Percentiles rank a stretch among this genome's conserved stretches.
phyloP scores from a whole-genome alignment of 2,329 filamentous ascomycete species.

The Metarhizium sp. region DNA sequence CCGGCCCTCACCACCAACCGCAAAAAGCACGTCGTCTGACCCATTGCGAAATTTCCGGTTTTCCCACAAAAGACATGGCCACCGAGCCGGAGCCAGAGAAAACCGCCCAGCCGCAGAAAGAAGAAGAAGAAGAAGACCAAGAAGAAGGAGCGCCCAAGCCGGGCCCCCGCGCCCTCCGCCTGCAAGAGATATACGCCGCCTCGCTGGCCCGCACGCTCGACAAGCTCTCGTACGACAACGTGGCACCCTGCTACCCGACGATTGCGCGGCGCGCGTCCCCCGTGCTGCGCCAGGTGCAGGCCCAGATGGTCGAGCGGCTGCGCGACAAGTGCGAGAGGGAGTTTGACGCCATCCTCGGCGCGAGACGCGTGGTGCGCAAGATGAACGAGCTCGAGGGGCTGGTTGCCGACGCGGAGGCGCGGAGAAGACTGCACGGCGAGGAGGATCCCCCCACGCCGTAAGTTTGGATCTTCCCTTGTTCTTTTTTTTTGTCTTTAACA shows the following conservation, averaged over 20 bases:
- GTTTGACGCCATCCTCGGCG: constrained; percentile 44
- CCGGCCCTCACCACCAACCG: no score
- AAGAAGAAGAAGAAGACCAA: background rate
- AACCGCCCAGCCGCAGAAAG: background rate
- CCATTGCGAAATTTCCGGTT: no score
- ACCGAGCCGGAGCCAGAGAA: no score
- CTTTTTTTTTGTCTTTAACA: background rate
- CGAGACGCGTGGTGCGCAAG: constrained; percentile 42
- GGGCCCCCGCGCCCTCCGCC: constrained; percentile 46
- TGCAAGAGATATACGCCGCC: constrained; percentile 43
- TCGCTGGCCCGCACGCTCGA: constrained; percentile 44
- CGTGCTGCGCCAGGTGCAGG: constrained; percentile 45
- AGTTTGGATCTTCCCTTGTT: constrained; percentile 12
- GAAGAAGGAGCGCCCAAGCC: constrained; percentile 19
- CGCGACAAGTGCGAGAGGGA: constrained; percentile 46
- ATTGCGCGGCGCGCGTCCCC: constrained; percentile 41
- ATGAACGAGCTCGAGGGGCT: constrained; percentile 52
- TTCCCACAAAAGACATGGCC: no score
- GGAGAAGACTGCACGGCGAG: constrained; percentile 12
- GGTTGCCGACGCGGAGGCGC: constrained; percentile 37
- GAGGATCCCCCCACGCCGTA: constrained; percentile 33
- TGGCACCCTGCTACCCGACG: constrained; percentile 53
- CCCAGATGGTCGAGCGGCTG: constrained; percentile 48
- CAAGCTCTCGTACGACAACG: constrained; percentile 46
- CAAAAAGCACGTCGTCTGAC: no score